Base-by-base conservation (phyloP, 331 rosid species). In the Quercus phellos region DNA sequence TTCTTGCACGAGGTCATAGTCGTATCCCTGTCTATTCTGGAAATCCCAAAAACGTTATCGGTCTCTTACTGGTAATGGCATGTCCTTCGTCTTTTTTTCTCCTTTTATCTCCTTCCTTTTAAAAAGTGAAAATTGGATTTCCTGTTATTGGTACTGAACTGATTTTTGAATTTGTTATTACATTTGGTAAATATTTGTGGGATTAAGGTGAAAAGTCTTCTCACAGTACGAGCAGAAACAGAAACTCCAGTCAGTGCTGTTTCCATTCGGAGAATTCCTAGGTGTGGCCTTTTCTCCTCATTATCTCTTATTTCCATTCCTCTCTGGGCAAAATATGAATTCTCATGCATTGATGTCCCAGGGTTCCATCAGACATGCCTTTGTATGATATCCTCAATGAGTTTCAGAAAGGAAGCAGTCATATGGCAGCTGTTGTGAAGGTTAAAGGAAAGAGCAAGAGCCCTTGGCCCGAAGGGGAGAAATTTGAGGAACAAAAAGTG, bases 311-410 rank as follows among this genome's bases (percentile, higher is more conserved):
- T 16, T 58, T 56, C 59, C 55, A 53, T 70, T 72, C 55, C 74
- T 29, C 70, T 26, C 42, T 59, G 19, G 21, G 30, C 35, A 9
- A 70, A 38, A 2, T 84, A 22, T 77, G 75, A 59, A 81, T 71
- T 75, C 71, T 32, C 11, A 69, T 71, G 22, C 66, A 68, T 75
- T 76, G 77, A 75, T 76, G 24, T 81, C 82, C 8, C 91, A 94
- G 98, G 80, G 98, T 94, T 80, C 98, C 98, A 71, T 85, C 97
- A 51, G 97, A 94, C 84, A 92, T 94, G 97, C 97, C 98, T 71
- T 92, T 94, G 26, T 92, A 94, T 66, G 98, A 94, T 82, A 92
- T 94, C 82, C 81, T 94, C 80, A 94, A 94, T 76, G 98, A 94
- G 86, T 94, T 94, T 86, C 98, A 94, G 72, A 94, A 94, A 78